A percentile compares a stretch with the other conserved stretches of the same genome.
phyloP scores from a whole-genome alignment of 768 basidiomycete genomes.

The Mycena maculata region DNA sequence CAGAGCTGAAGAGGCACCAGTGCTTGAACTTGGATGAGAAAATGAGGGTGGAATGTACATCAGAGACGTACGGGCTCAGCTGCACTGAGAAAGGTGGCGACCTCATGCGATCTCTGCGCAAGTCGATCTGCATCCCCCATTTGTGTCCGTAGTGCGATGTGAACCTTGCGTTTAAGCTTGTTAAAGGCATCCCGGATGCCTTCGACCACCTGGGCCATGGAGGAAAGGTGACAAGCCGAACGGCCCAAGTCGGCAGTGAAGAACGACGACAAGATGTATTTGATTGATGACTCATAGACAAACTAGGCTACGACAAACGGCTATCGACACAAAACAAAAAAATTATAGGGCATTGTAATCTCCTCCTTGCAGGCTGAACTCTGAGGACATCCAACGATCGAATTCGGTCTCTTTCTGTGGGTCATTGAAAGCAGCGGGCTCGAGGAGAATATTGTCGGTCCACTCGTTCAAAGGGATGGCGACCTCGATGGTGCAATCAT shows the following conservation, averaged over 20 bases:
- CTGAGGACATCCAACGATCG: constrained; percentile 6
- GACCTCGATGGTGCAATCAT: background rate
- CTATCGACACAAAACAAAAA: too few relatives aligned
- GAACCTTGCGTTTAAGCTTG: background rate
- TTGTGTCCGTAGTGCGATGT: background rate
- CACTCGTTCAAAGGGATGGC: background rate
- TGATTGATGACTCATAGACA: too few relatives aligned
- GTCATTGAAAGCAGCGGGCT: constrained; percentile 3
- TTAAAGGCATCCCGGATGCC: background rate
- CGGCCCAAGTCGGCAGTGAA: too few relatives aligned
- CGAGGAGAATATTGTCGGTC: constrained; percentile 2
- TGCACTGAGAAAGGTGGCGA: background rate
- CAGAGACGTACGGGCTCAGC: background rate
- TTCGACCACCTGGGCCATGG: too few relatives aligned
- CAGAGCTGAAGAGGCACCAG: background rate
- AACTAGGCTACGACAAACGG: too few relatives aligned
- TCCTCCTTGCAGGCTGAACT: background rate
- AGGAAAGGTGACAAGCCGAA: too few relatives aligned
- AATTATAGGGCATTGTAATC: background rate
- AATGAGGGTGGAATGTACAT: background rate
- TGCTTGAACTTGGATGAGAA: background rate
- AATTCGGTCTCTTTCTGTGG: background rate
- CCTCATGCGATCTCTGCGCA: background rate
- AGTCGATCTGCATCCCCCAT: constrained; percentile 1
- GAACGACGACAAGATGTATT: too few relatives aligned